A percentile compares a stretch with the other conserved stretches of the same genome.
These are phyloP conservation scores for Pholiota adiposa DNA, from an alignment of 1,284 basidiomycete species.

Conservation along the genomic window DNA sequence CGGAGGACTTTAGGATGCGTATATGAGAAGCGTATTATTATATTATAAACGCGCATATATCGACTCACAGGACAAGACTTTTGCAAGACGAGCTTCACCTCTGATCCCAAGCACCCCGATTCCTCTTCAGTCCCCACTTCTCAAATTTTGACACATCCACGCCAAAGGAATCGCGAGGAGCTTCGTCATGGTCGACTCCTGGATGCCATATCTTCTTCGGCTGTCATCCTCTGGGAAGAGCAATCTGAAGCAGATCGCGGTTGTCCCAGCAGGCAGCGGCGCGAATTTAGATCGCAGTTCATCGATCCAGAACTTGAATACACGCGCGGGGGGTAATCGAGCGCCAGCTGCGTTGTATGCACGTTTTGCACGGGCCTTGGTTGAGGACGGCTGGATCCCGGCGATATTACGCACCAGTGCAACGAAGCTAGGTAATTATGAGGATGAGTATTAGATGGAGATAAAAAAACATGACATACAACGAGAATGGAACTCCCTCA, in stretches of 20 bases:
- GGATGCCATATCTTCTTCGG: slow-evolving; percentile 72
- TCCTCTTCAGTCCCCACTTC: slow-evolving; percentile 54
- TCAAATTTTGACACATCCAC: slow-evolving; percentile 43
- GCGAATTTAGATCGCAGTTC: slow-evolving; percentile 45
- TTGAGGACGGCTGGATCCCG: slow-evolving; percentile 19
- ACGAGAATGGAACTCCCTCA: slow-evolving; percentile 37
- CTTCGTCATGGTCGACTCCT: slow-evolving; percentile 68
- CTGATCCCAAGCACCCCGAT: slow-evolving; percentile 72
- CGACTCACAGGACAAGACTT: slow-evolving; percentile 38
- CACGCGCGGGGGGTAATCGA: slow-evolving; percentile 38
- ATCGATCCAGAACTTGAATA: slow-evolving; percentile 52
- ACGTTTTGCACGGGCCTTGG: slow-evolving; percentile 7
- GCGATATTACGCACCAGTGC: slow-evolving; percentile 27
- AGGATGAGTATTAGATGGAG: neutral
- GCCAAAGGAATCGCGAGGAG: slow-evolving; percentile 58
- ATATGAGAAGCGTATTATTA: neutral
- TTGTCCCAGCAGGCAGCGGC: slow-evolving; percentile 51
- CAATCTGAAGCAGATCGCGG: slow-evolving; percentile 65
- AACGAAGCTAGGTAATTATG: slow-evolving; percentile 22
- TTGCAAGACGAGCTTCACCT: slow-evolving; percentile 53
- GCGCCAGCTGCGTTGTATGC: neutral
- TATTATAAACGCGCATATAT: neutral
- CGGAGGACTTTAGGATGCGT: slow-evolving; percentile 19
- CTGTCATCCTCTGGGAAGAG: slow-evolving; percentile 84
- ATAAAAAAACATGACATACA: slow-evolving; percentile 32